Evolutionary conservation across 768 basidiomycete species (phyloP).

Genomic region (Rubroboletus pulcherrimus): DNA sequence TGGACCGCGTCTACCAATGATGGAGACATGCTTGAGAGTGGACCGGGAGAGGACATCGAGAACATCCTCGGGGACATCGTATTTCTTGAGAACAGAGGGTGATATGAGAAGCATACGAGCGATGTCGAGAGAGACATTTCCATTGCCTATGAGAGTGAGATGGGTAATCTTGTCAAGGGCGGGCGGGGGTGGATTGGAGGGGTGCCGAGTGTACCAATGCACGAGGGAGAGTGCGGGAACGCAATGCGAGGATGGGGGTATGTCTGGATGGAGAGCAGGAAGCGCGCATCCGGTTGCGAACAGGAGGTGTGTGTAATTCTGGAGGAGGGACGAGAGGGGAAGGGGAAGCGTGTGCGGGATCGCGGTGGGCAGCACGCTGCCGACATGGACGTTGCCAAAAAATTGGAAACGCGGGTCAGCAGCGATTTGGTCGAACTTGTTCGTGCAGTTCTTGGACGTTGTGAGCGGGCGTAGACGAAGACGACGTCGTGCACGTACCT

Average conservation of each 20-base stretch:
- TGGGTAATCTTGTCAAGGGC: slow-evolving; percentile 63
- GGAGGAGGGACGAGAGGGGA: slow-evolving; percentile 56
- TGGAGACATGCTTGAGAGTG: slow-evolving; percentile 69
- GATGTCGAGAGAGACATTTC: slow-evolving; percentile 91
- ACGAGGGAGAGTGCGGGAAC: slow-evolving; percentile 80
- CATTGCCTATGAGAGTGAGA: slow-evolving; percentile 86
- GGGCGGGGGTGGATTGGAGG: slow-evolving; percentile 58
- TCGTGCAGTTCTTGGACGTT: slow-evolving; percentile 79
- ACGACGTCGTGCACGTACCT: slow-evolving; percentile 40
- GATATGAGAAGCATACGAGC: slow-evolving; percentile 84
- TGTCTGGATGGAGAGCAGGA: slow-evolving; percentile 53
- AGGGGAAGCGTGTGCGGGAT: slow-evolving; percentile 55
- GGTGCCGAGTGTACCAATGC: slow-evolving; percentile 96
- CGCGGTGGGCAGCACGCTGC: slow-evolving; percentile 29
- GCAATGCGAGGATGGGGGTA: slow-evolving; percentile 48
- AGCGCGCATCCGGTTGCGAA: slow-evolving; percentile 83
- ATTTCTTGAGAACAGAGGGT: slow-evolving; percentile 54
- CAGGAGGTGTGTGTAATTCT: slow-evolving; percentile 80
- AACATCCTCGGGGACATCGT: slow-evolving; percentile 77
- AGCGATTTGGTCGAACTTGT: slow-evolving; percentile 87
- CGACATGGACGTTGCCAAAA: slow-evolving; percentile 86
- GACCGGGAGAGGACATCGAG: slow-evolving; percentile 63
- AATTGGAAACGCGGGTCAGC: slow-evolving; percentile 79
- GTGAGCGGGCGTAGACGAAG: slow-evolving; percentile 11
- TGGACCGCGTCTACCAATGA: slow-evolving; percentile 83